A percentile compares a stretch with the other conserved stretches of the same genome.
phyloP scores from a whole-genome alignment of 805 yeast species.

The Kodamaea kaohsiungensis region DNA sequence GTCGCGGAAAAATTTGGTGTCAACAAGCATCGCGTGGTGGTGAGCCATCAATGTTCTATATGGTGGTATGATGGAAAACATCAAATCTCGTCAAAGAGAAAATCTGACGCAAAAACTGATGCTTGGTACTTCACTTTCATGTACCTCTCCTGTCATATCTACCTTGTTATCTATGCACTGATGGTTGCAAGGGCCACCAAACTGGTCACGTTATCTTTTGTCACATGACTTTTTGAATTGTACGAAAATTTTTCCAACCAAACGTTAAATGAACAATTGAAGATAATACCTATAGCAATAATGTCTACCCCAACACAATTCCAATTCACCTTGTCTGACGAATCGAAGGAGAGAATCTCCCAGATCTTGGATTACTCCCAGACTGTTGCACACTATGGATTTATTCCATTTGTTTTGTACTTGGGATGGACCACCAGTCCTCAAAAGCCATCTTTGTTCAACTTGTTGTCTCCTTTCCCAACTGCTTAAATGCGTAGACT shows the following conservation, averaged over 20 bases:
- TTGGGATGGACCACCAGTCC: conserved; percentile 72
- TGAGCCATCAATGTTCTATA: no score
- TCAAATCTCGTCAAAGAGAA: no score
- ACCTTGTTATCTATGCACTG: no score
- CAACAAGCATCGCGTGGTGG: neutral
- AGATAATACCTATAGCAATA: conserved; percentile 1
- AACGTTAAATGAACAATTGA: neutral
- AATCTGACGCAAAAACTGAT: no score
- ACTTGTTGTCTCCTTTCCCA: conserved; percentile 78
- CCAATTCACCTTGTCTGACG: conserved; percentile 45
- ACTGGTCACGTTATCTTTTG: neutral
- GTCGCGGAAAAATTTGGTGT: neutral
- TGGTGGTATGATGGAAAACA: neutral
- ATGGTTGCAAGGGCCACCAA: no score
- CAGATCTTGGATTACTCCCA: conserved; percentile 81
- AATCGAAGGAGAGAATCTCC: conserved; percentile 78
- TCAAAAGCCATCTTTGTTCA: conserved; percentile 80
- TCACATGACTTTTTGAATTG: neutral
- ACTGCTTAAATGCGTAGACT: conserved; percentile 47
- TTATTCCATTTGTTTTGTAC: conserved; percentile 93
- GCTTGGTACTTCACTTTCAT: neutral
- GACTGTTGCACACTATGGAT: conserved; percentile 91
- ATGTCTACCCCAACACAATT: conserved; percentile 15
- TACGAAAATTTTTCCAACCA: conserved; percentile 1
- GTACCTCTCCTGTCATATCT: no score